Evolutionary conservation across 140 eudicot genomes (phyloP).

Genomic region (Bidens hawaiensis): DNA sequence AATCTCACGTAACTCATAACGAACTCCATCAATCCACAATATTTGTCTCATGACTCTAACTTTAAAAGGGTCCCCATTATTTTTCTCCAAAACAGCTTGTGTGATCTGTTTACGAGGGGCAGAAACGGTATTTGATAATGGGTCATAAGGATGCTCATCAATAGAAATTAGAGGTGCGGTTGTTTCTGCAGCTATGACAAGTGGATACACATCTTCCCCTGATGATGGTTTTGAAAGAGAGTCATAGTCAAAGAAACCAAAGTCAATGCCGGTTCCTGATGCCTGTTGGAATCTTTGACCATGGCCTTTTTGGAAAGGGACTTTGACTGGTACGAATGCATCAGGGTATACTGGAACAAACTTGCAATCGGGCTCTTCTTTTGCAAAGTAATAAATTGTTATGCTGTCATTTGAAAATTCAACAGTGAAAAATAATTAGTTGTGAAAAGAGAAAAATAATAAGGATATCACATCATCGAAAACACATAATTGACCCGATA

Average conservation of each 20-base stretch:
- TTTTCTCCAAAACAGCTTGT: conserved; percentile 60
- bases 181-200: conserved; percentile 69
- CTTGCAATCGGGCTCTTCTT: conserved; percentile 51
- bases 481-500: background rate
- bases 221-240: conserved; percentile 63
- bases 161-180: conserved; percentile 25
- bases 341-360: conserved; percentile 55
- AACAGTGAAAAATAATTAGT: background rate
- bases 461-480: background rate
- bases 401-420: conserved; percentile 41
- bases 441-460: background rate
- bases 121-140: conserved; percentile 25
- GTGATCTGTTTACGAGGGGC: conserved; percentile 67
- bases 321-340: conserved; percentile 54
- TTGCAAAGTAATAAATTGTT: conserved; percentile 73
- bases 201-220: conserved; percentile 55
- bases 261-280: conserved; percentile 74
- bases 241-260: conserved; percentile 53
- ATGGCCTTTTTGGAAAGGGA: conserved; percentile 59
- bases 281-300: conserved; percentile 66
- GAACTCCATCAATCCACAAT: conserved; percentile 62
- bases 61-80: conserved; percentile 38
- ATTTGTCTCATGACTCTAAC: conserved; percentile 59
- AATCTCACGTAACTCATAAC: conserved; percentile 74
- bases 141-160: conserved; percentile 23